Evolutionary conservation across 2,329 filamentous ascomycete species (phyloP).

Genomic region (Rhytidhysteron rufulum): DNA sequence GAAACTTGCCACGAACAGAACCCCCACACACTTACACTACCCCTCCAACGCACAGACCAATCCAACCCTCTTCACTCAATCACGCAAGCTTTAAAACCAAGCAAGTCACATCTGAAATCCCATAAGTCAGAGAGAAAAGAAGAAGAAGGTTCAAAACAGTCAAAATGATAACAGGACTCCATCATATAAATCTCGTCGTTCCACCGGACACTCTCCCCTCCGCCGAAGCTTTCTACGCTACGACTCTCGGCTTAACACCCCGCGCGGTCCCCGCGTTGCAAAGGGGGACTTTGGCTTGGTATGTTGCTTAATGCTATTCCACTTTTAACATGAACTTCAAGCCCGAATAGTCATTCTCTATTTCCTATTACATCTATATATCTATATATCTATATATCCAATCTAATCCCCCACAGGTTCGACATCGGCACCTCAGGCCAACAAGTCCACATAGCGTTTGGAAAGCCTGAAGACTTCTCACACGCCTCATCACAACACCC

Average conservation of each 20-base stretch:
- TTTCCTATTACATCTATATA: too few relatives aligned
- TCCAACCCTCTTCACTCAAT: too few relatives aligned
- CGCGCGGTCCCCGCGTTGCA: constrained; percentile 53
- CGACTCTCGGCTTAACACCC: constrained; percentile 52
- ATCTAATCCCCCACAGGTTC: constrained; percentile 36
- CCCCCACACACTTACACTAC: too few relatives aligned
- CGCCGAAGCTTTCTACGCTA: not conserved
- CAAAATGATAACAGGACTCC: not conserved
- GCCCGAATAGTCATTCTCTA: too few relatives aligned
- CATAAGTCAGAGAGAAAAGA: too few relatives aligned
- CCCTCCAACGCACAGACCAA: too few relatives aligned
- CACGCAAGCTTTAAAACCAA: too few relatives aligned
- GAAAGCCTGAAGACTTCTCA: constrained; percentile 32
- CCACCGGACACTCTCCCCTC: not conserved
- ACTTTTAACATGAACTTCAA: too few relatives aligned
- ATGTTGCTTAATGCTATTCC: constrained; percentile 6
- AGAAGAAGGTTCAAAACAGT: too few relatives aligned
- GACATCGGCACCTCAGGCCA: constrained; percentile 54
- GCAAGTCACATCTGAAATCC: too few relatives aligned
- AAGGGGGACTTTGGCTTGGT: constrained; percentile 53
- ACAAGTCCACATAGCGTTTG: constrained; percentile 55
- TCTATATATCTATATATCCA: not conserved
- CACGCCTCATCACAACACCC: constrained; percentile 50
- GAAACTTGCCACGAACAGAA: too few relatives aligned
- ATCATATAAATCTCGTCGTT: not conserved